A percentile compares a stretch with the other conserved stretches of the same genome.
Evolutionary conservation across 2,329 filamentous ascomycete species (phyloP).

Genomic region (Pezicula rhizophila): DNA sequence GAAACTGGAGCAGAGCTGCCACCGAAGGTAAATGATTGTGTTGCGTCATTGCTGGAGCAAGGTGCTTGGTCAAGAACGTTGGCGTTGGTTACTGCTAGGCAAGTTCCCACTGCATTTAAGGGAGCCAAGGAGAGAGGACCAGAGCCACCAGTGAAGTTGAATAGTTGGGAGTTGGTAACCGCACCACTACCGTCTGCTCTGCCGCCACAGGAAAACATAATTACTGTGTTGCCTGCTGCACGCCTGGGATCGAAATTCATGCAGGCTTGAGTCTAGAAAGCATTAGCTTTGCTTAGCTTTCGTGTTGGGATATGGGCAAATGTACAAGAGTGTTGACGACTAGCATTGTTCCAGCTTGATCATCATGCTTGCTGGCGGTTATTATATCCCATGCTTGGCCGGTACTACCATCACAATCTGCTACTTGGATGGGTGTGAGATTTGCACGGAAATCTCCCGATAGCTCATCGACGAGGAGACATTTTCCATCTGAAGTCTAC

Average conservation of each 20-base stretch:
- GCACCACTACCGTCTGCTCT: conserved; percentile 46
- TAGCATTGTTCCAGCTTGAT: conserved; percentile 39
- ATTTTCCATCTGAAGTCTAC: conserved; percentile 35
- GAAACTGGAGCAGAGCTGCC: conserved; percentile 4
- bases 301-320: neutral
- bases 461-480: conserved; percentile 36
- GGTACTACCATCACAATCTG: conserved; percentile 33
- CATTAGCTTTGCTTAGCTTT: conserved; percentile 2
- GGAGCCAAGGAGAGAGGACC: conserved; percentile 40
- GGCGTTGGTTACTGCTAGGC: conserved; percentile 37
- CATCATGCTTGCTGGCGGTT: conserved; percentile 44
- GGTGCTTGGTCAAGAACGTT: conserved; percentile 37
- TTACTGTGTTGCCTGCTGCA: conserved; percentile 41
- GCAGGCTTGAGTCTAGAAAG: conserved; percentile 45
- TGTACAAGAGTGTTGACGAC: conserved; percentile 47
- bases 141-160: conserved; percentile 37
- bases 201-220: conserved; percentile 53
- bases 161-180: conserved; percentile 47
- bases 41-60: conserved; percentile 34
- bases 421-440: conserved; percentile 36
- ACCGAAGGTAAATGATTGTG: conserved; percentile 37
- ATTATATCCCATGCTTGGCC: conserved; percentile 39
- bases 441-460: conserved; percentile 41
- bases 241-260: conserved; percentile 51
- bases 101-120: conserved; percentile 38